Evolutionary conservation across 257 asterid genomes (phyloP), one percentile per base, ranked within the genome.

Genomic region (Echium plantagineum): DNA sequence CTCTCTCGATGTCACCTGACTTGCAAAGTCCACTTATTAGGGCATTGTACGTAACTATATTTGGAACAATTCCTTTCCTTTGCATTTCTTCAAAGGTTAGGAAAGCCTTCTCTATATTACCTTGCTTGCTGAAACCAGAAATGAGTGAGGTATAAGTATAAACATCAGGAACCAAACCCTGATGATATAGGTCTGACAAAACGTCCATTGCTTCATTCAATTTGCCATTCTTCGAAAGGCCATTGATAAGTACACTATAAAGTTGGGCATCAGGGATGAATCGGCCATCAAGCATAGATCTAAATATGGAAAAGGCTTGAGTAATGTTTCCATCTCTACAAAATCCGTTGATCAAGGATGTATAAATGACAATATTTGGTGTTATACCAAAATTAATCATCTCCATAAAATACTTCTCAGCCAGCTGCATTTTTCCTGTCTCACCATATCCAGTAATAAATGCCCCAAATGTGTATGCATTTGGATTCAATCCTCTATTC

Each of bases 21-120:
- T 80, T 82, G 51, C 91, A 71, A 22, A 84, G 76, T 42, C 95
- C 97, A 68, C 80, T 76, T 51, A 89, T 81, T 73, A 89, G 76
- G 69, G 85, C 80, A 72, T 89, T 86, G 73, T 84, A 86, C 67
- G 94, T 89, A 58, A 87, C 96, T 5, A 84, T 79, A 65, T 81
- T 89, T 31, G 95, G 88, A 64, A 58, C 72, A 15, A 89, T 65
- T 63, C 93, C 89, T 64, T 79, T 82, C 72, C 65, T 66, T 67
- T 22, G 58, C 97, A 89, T 89, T 76, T 82, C 93, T 70, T 76
- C 78, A 48, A 60, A 82, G 72, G 86, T 83, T 69, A 61, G 62
- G 58, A 82, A 79, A 55, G 95, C 93, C 78, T 82, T 83, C 52
- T 69, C 63, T 80, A 82, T 74, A 68, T 84, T 73, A 47, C 94